Base-by-base conservation (phyloP, 2,329 filamentous ascomycete genomes). In the Microsporum audouinii region DNA sequence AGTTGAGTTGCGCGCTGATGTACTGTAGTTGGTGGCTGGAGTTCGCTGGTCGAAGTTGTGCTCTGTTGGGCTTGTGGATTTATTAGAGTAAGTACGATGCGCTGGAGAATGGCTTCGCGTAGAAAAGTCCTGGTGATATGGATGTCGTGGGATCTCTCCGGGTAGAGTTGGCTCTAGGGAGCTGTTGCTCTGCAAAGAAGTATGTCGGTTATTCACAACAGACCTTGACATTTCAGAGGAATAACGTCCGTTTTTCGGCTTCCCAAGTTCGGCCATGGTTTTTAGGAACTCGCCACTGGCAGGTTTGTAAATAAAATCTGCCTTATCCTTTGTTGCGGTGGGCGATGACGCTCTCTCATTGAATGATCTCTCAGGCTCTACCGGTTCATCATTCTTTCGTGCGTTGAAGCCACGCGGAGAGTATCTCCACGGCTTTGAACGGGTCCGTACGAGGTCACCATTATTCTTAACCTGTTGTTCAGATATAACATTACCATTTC, bases 221-320 rank as follows among this genome's bases (percentile, higher is more conserved):
- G 31, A 27, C 3, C 14, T 5, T 5, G 39, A 12, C 27, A 43
- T 34, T 39, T 36, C 49, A 12, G 43, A 38, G 41, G 57, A 56
- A 23, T 47, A 45, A 12, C 57, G 58, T 12, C 55, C 36, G 55
- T 58, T 51, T 29, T 49, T 62, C 1, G 63, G 55, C 43, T 59
- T 63, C 49, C 65, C 65, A 41, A 66, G 63, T 6, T 63, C 62
- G 12, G 65, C 63, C 65, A 66, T 66, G 34, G 63, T 58, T 60
- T 63, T 65, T 23, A 66, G 57, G 36, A 66, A 66, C 7, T 62
- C 60, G 23, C 62, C 60, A 31, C 65, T 66, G 38, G 65, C 65
- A 7, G 65, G 65, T 17, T 66, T 66, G 51, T 66, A 66, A 33
- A 66, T 59, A 31, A 66, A 65, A 31, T 58, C 58, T 33, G 65